Conservation (phyloP, 257 asterid genomes). For the Lavandula angustifolia region DNA sequence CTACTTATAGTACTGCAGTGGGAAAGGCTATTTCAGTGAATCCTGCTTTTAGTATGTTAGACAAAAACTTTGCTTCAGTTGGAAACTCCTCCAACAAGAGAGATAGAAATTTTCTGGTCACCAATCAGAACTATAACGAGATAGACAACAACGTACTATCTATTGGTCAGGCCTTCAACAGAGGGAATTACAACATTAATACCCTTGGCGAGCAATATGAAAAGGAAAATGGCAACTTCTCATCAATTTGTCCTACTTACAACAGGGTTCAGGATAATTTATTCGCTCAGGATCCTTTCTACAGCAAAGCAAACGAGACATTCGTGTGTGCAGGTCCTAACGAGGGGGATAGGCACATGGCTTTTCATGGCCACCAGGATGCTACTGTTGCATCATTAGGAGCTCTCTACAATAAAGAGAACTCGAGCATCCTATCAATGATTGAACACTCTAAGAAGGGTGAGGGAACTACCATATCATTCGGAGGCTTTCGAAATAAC, state of each 20-base stretch:
- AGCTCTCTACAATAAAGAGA: slow-evolving; percentile 37
- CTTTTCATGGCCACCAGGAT: slow-evolving; percentile 37
- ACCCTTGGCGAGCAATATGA: slow-evolving; percentile 38
- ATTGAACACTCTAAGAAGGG: slow-evolving; percentile 41
- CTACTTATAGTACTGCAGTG: slow-evolving; percentile 30
- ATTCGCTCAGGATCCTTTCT: slow-evolving; percentile 40
- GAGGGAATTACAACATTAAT: slow-evolving; percentile 35
- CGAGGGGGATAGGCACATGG: slow-evolving; percentile 36
- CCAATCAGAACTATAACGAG: slow-evolving; percentile 42
- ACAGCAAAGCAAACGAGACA: slow-evolving; percentile 38
- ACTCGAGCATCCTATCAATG: slow-evolving; percentile 45
- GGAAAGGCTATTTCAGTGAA: slow-evolving; percentile 34
- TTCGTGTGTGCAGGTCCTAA: slow-evolving; percentile 36
- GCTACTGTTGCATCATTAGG: slow-evolving; percentile 37
- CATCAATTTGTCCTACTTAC: slow-evolving; percentile 39
- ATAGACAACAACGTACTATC: slow-evolving; percentile 37
- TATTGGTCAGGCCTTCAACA: slow-evolving; percentile 42
- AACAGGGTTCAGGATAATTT: slow-evolving; percentile 42
- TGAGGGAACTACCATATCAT: slow-evolving; percentile 51
- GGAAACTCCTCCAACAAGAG: slow-evolving; percentile 39
- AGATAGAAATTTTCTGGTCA: slow-evolving; percentile 39
- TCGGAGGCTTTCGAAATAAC: slow-evolving; percentile 50
- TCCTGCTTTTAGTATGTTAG: slow-evolving; percentile 34
- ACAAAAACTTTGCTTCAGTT: slow-evolving; percentile 37
- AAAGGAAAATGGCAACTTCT: slow-evolving; percentile 39